phyloP scores from a whole-genome alignment of 768 basidiomycete genomes.

The Kwoniella sp. region DNA sequence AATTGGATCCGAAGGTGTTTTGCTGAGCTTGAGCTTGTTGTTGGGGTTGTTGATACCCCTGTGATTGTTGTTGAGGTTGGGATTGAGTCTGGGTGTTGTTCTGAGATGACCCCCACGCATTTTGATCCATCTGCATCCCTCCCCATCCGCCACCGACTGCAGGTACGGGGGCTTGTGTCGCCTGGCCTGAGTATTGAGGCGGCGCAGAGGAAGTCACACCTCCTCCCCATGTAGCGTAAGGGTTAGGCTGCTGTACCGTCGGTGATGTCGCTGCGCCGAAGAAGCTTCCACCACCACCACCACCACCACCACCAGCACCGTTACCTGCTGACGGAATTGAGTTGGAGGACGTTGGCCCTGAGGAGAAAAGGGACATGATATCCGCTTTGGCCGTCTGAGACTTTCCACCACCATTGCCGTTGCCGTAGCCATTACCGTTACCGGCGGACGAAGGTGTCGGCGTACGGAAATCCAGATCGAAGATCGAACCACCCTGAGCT shows the following conservation, averaged over 20 bases:
- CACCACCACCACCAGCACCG: conserved; percentile 25
- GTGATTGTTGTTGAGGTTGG: not conserved
- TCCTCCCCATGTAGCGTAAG: conserved; percentile 42
- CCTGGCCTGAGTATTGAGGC: conserved; percentile 12
- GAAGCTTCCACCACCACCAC: conserved; percentile 29
- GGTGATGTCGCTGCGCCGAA: conserved; percentile 31
- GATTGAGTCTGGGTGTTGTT: not conserved
- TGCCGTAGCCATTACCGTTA: not conserved
- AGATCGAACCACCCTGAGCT: conserved; percentile 36
- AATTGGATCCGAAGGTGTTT: conserved; percentile 5
- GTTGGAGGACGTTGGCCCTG: conserved; percentile 31
- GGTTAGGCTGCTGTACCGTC: conserved; percentile 23
- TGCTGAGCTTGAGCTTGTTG: conserved; percentile 3
- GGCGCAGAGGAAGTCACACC: conserved; percentile 39
- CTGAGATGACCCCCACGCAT: conserved; percentile 40
- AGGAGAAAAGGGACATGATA: conserved; percentile 54
- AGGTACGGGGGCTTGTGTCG: conserved; percentile 23
- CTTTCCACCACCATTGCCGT: conserved; percentile 1
- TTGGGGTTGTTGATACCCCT: not conserved
- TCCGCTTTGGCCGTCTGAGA: conserved; percentile 49
- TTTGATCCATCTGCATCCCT: conserved; percentile 42
- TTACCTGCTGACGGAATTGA: conserved; percentile 8
- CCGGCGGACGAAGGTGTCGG: conserved; percentile 30
- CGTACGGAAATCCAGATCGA: conserved; percentile 54
- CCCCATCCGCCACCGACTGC: conserved; percentile 28